These are phyloP conservation scores for Penicillium sp. DNA, from an alignment of 2,329 filamentous ascomycete genomes.

Conservation along the genomic window DNA sequence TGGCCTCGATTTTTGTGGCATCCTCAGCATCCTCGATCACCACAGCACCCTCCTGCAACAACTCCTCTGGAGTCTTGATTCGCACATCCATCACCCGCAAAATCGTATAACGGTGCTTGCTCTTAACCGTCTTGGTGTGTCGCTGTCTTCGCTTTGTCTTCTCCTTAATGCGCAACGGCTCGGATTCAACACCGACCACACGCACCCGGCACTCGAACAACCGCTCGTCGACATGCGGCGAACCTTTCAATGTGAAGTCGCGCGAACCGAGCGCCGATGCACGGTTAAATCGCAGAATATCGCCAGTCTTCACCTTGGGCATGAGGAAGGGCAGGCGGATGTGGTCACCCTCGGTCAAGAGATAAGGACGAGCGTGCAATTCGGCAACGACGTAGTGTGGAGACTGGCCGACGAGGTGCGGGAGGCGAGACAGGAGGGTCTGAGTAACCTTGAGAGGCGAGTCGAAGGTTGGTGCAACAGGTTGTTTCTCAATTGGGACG, in stretches of 20 bases:
- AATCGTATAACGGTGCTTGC: conserved; percentile 87
- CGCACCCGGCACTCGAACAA: conserved; percentile 80
- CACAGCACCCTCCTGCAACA: conserved; percentile 43
- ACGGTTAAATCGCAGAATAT: conserved; percentile 81
- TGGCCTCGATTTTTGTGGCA: conserved; percentile 22
- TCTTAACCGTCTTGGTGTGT: conserved; percentile 68
- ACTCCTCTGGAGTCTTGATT: conserved; percentile 56
- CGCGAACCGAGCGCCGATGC: conserved; percentile 77
- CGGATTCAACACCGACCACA: conserved; percentile 77
- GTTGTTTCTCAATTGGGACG: conserved; percentile 31
- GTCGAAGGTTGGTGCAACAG: conserved; percentile 37
- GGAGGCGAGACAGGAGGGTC: conserved; percentile 42
- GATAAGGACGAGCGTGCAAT: conserved; percentile 48
- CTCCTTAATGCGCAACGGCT: conserved; percentile 70
- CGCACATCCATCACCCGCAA: conserved; percentile 77
- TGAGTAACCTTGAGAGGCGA: conserved; percentile 40
- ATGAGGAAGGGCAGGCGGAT: conserved; percentile 76
- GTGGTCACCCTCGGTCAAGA: conserved; percentile 60
- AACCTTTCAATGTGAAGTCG: conserved; percentile 82
- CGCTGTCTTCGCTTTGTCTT: conserved; percentile 74
- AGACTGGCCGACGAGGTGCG: conserved; percentile 42
- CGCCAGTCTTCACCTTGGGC: conserved; percentile 70
- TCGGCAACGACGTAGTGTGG: conserved; percentile 48
- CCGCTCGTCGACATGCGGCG: conserved; percentile 75
- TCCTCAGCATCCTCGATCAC: conserved; percentile 30